A percentile compares a stretch with the other conserved stretches of the same genome.
Evolutionary conservation across 345 rosid species (phyloP).

Genomic region (Clausena lansium): DNA sequence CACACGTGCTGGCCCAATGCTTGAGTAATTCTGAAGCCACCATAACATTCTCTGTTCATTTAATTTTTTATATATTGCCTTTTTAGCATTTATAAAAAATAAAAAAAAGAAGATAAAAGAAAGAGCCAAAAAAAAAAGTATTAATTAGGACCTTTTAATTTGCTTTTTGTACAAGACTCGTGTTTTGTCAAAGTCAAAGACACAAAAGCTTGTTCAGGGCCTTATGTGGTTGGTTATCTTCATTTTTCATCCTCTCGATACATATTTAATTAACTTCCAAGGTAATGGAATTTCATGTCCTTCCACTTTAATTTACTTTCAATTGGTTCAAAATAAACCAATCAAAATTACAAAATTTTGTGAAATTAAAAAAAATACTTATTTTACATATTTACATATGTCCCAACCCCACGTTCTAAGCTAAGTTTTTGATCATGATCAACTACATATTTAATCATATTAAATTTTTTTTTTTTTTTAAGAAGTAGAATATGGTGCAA

Average conservation of each 20-base stretch:
- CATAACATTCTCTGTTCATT: constrained; percentile 48
- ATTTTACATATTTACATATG: too few species aligned
- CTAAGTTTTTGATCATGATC: too few species aligned
- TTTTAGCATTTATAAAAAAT: not conserved
- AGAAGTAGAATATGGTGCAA: not conserved
- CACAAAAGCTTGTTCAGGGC: not conserved
- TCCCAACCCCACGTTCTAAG: not conserved
- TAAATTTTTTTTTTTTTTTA: too few species aligned
- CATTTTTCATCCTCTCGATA: not conserved
- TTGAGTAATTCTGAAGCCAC: constrained; percentile 63
- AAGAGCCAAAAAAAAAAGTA: not conserved
- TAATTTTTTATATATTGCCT: not conserved
- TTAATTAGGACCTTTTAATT: not conserved
- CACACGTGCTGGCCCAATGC: constrained; percentile 32
- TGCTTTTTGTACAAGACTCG: constrained; percentile 26
- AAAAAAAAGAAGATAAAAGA: too few species aligned
- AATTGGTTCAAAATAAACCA: not conserved
- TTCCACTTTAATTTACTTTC: not conserved
- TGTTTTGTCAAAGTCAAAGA: constrained; percentile 41
- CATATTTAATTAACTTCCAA: not conserved
- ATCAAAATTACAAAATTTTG: not conserved
- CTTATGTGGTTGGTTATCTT: not conserved
- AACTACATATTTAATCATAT: too few species aligned
- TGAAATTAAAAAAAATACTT: too few species aligned
- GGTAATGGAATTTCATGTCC: not conserved